Base-by-base conservation (phyloP, 192 early-diverging fungal genomes). In the Haplosporangium gracile region DNA sequence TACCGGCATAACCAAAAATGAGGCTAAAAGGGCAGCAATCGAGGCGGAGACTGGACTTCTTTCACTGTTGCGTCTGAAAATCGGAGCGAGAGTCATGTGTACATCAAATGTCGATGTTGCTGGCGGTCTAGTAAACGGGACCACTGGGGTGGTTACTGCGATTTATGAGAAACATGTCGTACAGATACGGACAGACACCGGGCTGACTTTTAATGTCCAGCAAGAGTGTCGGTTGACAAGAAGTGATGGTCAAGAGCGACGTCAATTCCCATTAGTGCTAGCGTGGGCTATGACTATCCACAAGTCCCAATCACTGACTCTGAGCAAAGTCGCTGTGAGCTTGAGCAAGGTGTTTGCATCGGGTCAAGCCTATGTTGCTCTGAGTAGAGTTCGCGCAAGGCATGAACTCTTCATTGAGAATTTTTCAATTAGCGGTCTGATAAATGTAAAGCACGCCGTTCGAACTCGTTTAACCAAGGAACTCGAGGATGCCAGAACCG, bases 271-370 rank as follows among this genome's bases (percentile, higher is more conserved):
- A 39, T 20, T 79, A n/a, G 51, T 79, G 24, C 70, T 73, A 16
- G 70, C 78, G 13, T 79, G 70, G 51, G 51, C 70, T 6, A 39
- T 79, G n/a, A 79, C 78, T 16, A 78, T 78, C 38, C 76, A 78
- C 68, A 69, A 70, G 18, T 38, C 7, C 10, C 76, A 78, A 39
- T 51, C 68, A 11, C 47, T 78, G 49, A 78, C 76, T 51, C 24
- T 78, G 40, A n/a, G 39, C 20, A 70, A 69, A 26, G 68, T 55
- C 24, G 76, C 24, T 16, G 76, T 78, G 4, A n/a, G n/a, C 24
- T 32, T 78, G 29, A 3, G 49, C 7, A 45, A 70, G 0, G 68
- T 78, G 47, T 78, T 78, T 39, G 32, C 68, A 4, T 70, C 68
- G 1, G 76, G 76, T 15, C 76, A 78, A 53, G 76, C 76, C n/a